These are phyloP conservation scores for Penicillium maclennaniae DNA, from an alignment of 495 filamentous ascomycete species.

Conservation along the genomic window DNA sequence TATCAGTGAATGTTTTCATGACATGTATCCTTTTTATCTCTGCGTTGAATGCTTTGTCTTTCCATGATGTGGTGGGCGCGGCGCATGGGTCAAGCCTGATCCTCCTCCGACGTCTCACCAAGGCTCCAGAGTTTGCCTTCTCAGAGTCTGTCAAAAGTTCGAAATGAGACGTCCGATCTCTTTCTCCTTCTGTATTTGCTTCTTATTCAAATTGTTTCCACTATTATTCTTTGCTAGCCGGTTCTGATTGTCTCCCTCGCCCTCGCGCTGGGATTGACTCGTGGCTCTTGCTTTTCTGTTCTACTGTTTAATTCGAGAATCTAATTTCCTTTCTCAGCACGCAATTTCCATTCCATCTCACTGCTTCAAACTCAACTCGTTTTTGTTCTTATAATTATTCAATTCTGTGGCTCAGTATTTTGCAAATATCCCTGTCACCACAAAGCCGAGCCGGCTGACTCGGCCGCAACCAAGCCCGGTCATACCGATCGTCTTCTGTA, in stretches of 20 bases:
- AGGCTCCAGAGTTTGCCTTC: constrained; percentile 18
- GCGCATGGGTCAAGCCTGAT: constrained; percentile 30
- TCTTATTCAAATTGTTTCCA: constrained; percentile 18
- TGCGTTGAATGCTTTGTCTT: constrained; percentile 10
- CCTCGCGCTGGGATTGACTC: constrained; percentile 46
- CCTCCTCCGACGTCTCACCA: constrained; percentile 23
- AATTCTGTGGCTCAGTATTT: too few relatives aligned
- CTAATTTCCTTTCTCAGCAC: background rate
- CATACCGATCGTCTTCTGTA: too few relatives aligned
- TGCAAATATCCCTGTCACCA: too few relatives aligned
- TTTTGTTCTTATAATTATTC: too few relatives aligned
- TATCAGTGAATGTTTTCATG: constrained; percentile 19
- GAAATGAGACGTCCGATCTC: constrained; percentile 19
- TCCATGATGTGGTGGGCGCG: constrained; percentile 29
- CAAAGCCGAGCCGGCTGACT: too few relatives aligned
- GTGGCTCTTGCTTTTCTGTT: constrained; percentile 38
- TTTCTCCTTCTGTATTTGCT: constrained; percentile 13
- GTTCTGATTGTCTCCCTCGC: constrained; percentile 53
- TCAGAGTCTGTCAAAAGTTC: constrained; percentile 24
- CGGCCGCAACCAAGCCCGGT: too few relatives aligned
- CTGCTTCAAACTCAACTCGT: too few relatives aligned
- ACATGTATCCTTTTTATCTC: constrained; percentile 7
- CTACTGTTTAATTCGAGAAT: constrained; percentile 10
- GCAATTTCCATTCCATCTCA: background rate
- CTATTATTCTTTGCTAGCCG: constrained; percentile 30